Base-by-base conservation (phyloP, 2,329 filamentous ascomycete species). In the Sporothrix globosa region DNA sequence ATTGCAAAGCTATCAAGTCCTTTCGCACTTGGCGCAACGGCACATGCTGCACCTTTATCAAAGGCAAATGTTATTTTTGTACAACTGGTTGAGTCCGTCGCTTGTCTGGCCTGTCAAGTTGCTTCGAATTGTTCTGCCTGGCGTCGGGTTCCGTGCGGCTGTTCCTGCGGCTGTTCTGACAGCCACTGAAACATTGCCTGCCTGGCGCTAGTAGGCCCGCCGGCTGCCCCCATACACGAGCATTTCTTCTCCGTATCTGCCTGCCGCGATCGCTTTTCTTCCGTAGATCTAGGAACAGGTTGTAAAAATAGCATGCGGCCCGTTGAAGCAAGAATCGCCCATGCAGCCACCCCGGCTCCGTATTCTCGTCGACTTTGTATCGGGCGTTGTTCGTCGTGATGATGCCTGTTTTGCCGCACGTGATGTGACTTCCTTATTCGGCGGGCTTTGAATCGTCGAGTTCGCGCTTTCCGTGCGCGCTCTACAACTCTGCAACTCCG, bases 91-190 rank as follows among this genome's bases (percentile, higher is more conserved):
- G 27, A 66, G 10, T 30, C 44, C 44, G 24, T 52, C 44, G 61
- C 61, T 66, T 52, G 17, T 52, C 61, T 30, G 27, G 61, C 44
- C 61, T 52, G 24, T 66, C 61, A 52, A n/a, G 48, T 34, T 14
- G 19, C 61, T 39, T 9, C 44, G 24, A 66, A 66, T 50, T 52
- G 63, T 66, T 66, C 61, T 65, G 63, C 63, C 63, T 66, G 63
- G 63, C 46, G 44, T 52, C 27, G 11, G 65, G 30, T 44, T n/a
- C 46, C 63, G 46, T 52, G 9, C n/a, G 30, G 34, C 56, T 17
- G 46, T 27, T 27, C n/a, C 13, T 21, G 61, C 61, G 61, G 44
- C 60, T 65, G 56, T 14, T 41, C 24, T 53, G n/a, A 54, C 14
- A 50, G 24, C 17, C 63, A 17, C 44, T 66, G 46, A 52, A 50